Base-by-base conservation (phyloP, 495 filamentous ascomycete genomes). In the Bryoglossum gracile region DNA sequence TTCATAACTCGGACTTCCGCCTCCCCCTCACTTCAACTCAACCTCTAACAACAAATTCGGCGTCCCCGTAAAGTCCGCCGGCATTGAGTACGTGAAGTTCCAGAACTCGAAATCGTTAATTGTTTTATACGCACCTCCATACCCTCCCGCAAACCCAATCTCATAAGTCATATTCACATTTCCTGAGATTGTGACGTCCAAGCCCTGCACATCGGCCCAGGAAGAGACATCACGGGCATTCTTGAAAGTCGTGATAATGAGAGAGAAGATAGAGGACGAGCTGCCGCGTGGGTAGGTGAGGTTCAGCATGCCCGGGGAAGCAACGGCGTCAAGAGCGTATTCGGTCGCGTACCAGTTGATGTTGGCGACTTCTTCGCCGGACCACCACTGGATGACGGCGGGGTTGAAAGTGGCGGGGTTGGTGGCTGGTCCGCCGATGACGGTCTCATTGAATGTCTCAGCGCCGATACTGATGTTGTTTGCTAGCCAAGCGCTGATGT, bases 401-500 rank as follows among this genome's bases (percentile, higher is more conserved):
- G 68, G 66, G 25, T 57, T 69, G 45, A 69, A 71, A 0, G 65
- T 62, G 32, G 44, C 56, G 11, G 53, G 57, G 37, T 62, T 66
- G 44, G 55, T 59, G 14, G 56, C 59, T 40, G 62, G 60, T 0
- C 68, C 68, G 6, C 68, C 68, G 6, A 68, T 54, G 30, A 63
- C 61, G 17, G 48, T 57, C 53, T 70, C 62, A 14, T 65, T 61
- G 25, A 69, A 62, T 0, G 63, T 63, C 35, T 67, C 62, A 0
- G 67, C 59, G 11, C 68, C 68, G 30, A 71, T 70, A 1, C 59
- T 68, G 17, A 71, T 46, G 11, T 67, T 60, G n/a, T 55, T 17
- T 1, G 63, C 63, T 3, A 71, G 49, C 66, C 65, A 70, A 4
- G 67, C 59, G 0, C 62, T 64, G 38, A 71, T 65, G 25, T 69